Evolutionary conservation across 169 alveolate species (phyloP), one percentile per base, ranked within the genome.

Genomic region (Plasmodium reichenowi): DNA sequence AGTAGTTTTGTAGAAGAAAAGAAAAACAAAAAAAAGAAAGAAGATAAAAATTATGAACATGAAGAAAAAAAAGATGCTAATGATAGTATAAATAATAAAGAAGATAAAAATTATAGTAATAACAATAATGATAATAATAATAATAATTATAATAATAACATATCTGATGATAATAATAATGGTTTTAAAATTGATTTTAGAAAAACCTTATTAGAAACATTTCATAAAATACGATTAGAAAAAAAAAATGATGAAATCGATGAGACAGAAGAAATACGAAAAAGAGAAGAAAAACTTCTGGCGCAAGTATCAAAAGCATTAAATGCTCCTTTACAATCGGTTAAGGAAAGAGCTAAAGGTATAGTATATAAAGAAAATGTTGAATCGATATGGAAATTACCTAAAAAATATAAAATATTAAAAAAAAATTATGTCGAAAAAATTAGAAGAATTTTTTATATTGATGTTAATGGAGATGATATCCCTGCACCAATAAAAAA

Each of bases 401-500:
- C 96, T 13, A 67, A 45, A 17, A 93, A 93, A 71, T 95, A 94
- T 91, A 72, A 85, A 32, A 45, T 15, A 22, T 45, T 95, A 48
- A 56, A 91, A 24, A 86, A 74, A 38, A 59, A 73, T 29, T 94
- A 93, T 48, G 93, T 91, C 0, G 92, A 92, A 13, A 83, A 74
- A 45, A 83, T 95, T 47, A 38, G 97, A 70, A 93, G 74, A 3
- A 85, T 87, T 58, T 92, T 95, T 83, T 93, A 95, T 89, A 95
- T 97, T 8, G 98, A 96, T 80, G 95, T 95, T 3, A 88, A 74
- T 64, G 99, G 99, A 8, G 74, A 88, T 15, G 97, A 97, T 68
- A 93, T 96, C 8, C 99, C 99, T 3, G 98, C 99, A 47, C 99
- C 99, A 2, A 96, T 98, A 67, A 93, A 94, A 88, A 93, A 95